Conservation (phyloP, 176 grass and related monocot genomes). For the Oryza australiensis region DNA sequence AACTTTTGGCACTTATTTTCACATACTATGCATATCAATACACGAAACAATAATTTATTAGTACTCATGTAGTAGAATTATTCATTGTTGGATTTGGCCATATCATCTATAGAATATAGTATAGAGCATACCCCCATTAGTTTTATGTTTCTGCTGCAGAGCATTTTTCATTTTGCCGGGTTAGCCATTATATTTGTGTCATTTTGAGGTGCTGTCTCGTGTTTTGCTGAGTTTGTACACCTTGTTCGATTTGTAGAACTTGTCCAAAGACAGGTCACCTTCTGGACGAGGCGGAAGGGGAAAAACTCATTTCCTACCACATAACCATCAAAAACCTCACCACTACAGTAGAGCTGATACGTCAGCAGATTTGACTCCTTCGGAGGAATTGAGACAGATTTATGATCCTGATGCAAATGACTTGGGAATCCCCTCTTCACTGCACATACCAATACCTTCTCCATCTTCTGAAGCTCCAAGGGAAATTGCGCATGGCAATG, state of each 20-base stretch:
- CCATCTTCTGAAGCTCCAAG: constrained; percentile 32
- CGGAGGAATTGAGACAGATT: constrained; percentile 45
- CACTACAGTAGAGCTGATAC: constrained; percentile 32
- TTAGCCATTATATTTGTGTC: not conserved
- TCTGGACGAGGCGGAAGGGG: constrained; percentile 48
- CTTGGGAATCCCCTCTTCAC: constrained; percentile 42
- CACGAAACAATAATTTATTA: not conserved
- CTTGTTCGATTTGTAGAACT: constrained; percentile 49
- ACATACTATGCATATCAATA: constrained; percentile 4
- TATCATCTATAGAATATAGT: constrained; percentile 30
- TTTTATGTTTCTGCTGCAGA: constrained; percentile 20
- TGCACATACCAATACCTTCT: constrained; percentile 24
- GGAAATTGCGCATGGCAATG: constrained; percentile 47
- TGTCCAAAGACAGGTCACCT: constrained; percentile 46
- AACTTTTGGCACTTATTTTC: constrained; percentile 24
- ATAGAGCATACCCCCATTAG: constrained; percentile 10
- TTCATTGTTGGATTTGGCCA: not conserved
- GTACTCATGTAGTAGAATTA: not conserved
- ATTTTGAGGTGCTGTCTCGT: not conserved
- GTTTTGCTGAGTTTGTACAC: constrained; percentile 28
- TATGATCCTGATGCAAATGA: constrained; percentile 42
- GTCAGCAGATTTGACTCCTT: constrained; percentile 35
- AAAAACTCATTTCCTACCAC: constrained; percentile 42
- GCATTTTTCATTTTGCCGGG: constrained; percentile 5
- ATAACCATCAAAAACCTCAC: constrained; percentile 45